A percentile compares a stretch with the other conserved stretches of the same genome.
phyloP scores from a whole-genome alignment of 176 grass and related monocot species.

The Aegilops sharonensis region DNA sequence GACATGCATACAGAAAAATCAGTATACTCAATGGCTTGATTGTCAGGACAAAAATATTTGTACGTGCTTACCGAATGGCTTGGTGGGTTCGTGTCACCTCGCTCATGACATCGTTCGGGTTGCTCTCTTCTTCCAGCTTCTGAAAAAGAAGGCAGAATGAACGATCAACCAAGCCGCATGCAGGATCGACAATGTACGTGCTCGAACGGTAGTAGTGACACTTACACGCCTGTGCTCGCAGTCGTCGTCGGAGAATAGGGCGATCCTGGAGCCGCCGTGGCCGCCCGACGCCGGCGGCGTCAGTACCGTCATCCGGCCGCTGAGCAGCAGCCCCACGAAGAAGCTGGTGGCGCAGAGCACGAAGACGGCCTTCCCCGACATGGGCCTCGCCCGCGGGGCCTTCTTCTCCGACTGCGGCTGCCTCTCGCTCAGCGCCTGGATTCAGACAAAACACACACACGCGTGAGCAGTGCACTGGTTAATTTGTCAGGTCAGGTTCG shows the following conservation, averaged over 20 bases:
- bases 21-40: too few species aligned
- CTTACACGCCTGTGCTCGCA: conserved; percentile 48
- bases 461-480: neutral
- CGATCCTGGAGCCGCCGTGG: conserved; percentile 29
- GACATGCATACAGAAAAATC: too few species aligned
- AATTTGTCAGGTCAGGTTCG: neutral
- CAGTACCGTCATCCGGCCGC: conserved; percentile 42
- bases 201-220: neutral
- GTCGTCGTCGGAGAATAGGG: conserved; percentile 42
- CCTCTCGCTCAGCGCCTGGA: conserved; percentile 53
- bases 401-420: conserved; percentile 69
- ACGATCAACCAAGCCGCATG: neutral
- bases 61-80: conserved; percentile 22
- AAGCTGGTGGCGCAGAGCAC: conserved; percentile 67
- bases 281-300: neutral
- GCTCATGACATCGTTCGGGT: conserved; percentile 53
- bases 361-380: conserved; percentile 51
- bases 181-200: neutral
- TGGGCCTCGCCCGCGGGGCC: conserved; percentile 32
- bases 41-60: too few species aligned
- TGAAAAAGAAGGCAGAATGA: neutral
- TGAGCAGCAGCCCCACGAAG: conserved; percentile 66
- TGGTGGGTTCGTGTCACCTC: conserved; percentile 61
- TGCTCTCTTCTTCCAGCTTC: conserved; percentile 53
- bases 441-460: conserved; percentile 20